Conservation (phyloP, 306 rosid species). For the Rubus idaeus region DNA sequence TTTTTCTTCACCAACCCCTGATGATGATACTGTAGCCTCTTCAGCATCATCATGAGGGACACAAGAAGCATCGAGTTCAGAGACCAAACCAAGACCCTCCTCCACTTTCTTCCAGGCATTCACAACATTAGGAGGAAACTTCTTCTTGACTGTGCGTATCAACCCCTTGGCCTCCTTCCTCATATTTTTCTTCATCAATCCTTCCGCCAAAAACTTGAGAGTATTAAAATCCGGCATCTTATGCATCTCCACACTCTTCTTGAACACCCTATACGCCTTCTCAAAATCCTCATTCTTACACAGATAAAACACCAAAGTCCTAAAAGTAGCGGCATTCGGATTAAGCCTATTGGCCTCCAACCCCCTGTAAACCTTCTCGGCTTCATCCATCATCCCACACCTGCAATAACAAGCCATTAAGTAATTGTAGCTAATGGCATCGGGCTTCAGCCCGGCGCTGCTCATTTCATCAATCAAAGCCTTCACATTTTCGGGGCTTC, state of each 20-base stretch:
- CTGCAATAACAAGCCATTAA: conserved; percentile 55
- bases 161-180: conserved; percentile 54
- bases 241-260: conserved; percentile 55
- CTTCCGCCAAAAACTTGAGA: conserved; percentile 51
- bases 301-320: conserved; percentile 45
- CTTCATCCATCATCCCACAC: conserved; percentile 58
- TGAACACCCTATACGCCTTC: conserved; percentile 49
- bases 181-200: conserved; percentile 48
- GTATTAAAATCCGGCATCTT: conserved; percentile 63
- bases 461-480: conserved; percentile 56
- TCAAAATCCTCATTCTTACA: conserved; percentile 48
- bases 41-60: conserved; percentile 18
- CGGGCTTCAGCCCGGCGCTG: conserved; percentile 52
- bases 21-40: conserved; percentile 24
- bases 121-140: conserved; percentile 55
- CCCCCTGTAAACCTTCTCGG: conserved; percentile 47
- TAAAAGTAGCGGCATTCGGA: conserved; percentile 59
- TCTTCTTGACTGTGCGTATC: conserved; percentile 53
- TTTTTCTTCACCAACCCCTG: background rate
- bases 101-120: conserved; percentile 58
- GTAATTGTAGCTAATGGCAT: conserved; percentile 52
- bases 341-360: conserved; percentile 44
- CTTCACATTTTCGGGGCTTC: conserved; percentile 47
- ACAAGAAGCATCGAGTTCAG: conserved; percentile 23
- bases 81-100: conserved; percentile 48